Conservation (phyloP, 2,329 filamentous ascomycete species). For the Colletotrichum tofieldiae region DNA sequence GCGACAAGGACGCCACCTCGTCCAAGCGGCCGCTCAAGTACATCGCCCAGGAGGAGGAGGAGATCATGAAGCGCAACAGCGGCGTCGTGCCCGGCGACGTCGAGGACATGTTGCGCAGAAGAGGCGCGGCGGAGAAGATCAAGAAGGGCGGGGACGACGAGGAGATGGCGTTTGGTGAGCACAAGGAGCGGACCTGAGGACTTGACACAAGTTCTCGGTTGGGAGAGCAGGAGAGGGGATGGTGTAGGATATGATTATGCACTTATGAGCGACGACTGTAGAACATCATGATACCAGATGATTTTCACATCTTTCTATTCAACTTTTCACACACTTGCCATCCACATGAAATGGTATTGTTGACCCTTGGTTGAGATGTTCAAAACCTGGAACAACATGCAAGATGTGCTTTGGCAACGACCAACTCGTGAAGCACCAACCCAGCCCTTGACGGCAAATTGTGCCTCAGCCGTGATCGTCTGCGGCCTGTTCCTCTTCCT, state of each 20-base stretch:
- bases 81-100: slow-evolving; percentile 11
- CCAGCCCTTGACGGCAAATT: no score
- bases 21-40: slow-evolving; percentile 45
- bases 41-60: slow-evolving; percentile 44
- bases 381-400: no score
- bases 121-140: slow-evolving; percentile 19
- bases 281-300: slow-evolving; percentile 1
- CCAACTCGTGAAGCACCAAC: no score
- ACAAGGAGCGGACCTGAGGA: slow-evolving; percentile 29
- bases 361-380: no score
- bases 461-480: no score
- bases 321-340: background rate
- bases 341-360: no score
- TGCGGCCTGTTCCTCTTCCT: no score
- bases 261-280: slow-evolving; percentile 10
- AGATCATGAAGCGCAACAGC: slow-evolving; percentile 44
- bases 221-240: background rate
- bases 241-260: background rate
- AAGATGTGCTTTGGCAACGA: no score
- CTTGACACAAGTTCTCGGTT: background rate
- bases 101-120: slow-evolving; percentile 26
- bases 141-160: slow-evolving; percentile 26
- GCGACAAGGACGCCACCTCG: slow-evolving; percentile 46
- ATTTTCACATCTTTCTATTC: background rate
- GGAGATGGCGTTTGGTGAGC: slow-evolving; percentile 41